Percentiles rank a stretch among this genome's conserved stretches.
Evolutionary conservation across 352 stramenopile genomes (phyloP).

Genomic region (Stephanocyclus meneghinianus): DNA sequence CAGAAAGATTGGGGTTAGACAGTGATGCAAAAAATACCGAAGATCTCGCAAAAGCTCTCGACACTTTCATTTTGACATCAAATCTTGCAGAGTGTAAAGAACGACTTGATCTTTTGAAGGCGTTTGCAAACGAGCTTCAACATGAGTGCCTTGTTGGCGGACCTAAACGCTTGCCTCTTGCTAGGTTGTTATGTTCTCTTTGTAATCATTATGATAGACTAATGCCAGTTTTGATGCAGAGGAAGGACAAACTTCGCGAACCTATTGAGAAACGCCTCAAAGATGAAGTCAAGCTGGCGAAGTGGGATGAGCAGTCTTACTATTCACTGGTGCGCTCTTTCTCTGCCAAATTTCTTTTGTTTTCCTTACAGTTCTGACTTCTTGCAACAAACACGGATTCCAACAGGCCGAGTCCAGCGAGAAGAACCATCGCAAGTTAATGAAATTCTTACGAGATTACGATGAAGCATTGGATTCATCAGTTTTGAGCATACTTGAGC

Average conservation of each 20-base stretch:
- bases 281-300: slow-evolving; percentile 96
- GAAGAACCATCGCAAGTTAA: slow-evolving; percentile 97
- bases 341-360: slow-evolving; percentile 1
- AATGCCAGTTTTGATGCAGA: slow-evolving; percentile 68
- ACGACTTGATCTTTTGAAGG: slow-evolving; percentile 69
- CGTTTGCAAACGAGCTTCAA: slow-evolving; percentile 64
- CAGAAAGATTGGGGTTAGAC: slow-evolving; percentile 33
- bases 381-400: slow-evolving; percentile 1
- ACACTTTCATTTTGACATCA: slow-evolving; percentile 83
- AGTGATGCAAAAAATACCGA: slow-evolving; percentile 46
- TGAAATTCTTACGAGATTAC: slow-evolving; percentile 93
- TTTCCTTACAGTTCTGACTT: not conserved
- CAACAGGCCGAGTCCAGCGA: slow-evolving; percentile 90
- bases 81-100: slow-evolving; percentile 74
- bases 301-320: slow-evolving; percentile 99
- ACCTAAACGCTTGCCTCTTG: slow-evolving; percentile 69
- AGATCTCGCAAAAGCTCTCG: slow-evolving; percentile 73
- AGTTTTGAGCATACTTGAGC: slow-evolving; percentile 73
- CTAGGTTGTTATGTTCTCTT: slow-evolving; percentile 90
- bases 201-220: slow-evolving; percentile 94
- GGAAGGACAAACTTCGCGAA: slow-evolving; percentile 86
- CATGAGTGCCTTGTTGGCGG: slow-evolving; percentile 44
- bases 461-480: slow-evolving; percentile 81
- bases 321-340: slow-evolving; percentile 88
- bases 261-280: slow-evolving; percentile 96